A percentile compares a stretch with the other conserved stretches of the same genome.
phyloP scores from a whole-genome alignment of 192 early-diverging fungal species.

The Dimargaris cristalligena region DNA sequence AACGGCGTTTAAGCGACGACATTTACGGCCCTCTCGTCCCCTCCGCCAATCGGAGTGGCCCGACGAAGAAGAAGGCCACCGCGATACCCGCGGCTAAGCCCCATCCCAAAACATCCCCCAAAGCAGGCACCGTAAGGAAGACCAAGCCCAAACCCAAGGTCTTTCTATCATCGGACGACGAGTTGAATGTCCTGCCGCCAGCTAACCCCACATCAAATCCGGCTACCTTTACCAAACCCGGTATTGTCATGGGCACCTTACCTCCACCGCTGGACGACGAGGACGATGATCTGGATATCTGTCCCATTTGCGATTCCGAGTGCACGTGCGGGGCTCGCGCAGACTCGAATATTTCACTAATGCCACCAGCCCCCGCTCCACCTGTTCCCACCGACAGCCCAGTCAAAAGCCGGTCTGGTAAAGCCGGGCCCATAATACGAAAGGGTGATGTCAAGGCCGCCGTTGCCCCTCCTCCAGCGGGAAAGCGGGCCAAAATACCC shows the following conservation, averaged over 20 bases:
- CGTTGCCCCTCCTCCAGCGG: background rate
- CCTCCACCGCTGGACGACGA: background rate
- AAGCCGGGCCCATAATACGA: background rate
- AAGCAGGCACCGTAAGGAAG: too few relatives aligned
- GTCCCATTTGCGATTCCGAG: conserved; percentile 8
- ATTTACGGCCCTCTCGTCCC: too few relatives aligned
- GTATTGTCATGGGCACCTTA: background rate
- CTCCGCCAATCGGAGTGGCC: too few relatives aligned
- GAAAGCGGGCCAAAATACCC: background rate
- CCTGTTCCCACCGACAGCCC: background rate
- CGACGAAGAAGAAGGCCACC: too few relatives aligned
- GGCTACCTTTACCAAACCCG: too few relatives aligned
- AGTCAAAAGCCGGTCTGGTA: background rate
- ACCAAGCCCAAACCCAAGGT: too few relatives aligned
- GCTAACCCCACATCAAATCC: too few relatives aligned
- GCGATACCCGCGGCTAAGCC: too few relatives aligned
- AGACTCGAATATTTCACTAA: background rate
- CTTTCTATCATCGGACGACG: too few relatives aligned
- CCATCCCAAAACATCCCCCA: too few relatives aligned
- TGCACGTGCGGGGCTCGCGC: conserved; percentile 1
- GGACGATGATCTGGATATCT: conserved; percentile 7
- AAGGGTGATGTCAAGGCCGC: background rate
- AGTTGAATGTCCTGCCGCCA: too few relatives aligned
- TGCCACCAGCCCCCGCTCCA: background rate
- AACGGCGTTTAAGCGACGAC: too few relatives aligned